Conservation (phyloP, 495 filamentous ascomycete genomes). For the Podospora fimiseda region DNA sequence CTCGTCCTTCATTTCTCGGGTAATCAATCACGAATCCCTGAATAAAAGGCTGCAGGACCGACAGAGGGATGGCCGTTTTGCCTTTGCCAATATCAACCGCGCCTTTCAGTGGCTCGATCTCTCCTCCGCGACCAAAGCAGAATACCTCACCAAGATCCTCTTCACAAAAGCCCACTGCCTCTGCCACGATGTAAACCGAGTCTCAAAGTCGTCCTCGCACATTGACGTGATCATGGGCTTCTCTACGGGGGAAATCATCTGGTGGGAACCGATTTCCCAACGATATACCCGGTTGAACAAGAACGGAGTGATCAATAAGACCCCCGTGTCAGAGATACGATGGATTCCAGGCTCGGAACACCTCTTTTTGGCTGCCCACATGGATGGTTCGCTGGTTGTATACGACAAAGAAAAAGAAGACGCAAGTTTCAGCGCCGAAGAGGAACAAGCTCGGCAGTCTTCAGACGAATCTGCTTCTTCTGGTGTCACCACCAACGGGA, state of each 20-base stretch:
- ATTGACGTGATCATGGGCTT: constrained; percentile 93
- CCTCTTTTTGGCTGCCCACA: constrained; percentile 86
- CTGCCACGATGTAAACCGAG: constrained; percentile 84
- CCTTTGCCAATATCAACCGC: constrained; percentile 90
- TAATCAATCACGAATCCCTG: constrained; percentile 82
- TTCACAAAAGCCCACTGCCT: constrained; percentile 94
- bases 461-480: constrained; percentile 4
- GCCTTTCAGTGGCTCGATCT: constrained; percentile 71
- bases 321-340: constrained; percentile 76
- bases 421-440: constrained; percentile 50
- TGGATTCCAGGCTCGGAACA: constrained; percentile 96
- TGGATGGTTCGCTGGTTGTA: constrained; percentile 87
- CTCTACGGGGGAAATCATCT: constrained; percentile 92
- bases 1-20: constrained; percentile 90
- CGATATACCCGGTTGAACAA: constrained; percentile 96
- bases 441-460: constrained; percentile 24
- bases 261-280: constrained; percentile 96
- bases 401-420: constrained; percentile 99
- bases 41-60: constrained; percentile 73
- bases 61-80: constrained; percentile 70
- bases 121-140: constrained; percentile 57
- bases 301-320: constrained; percentile 82
- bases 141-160: constrained; percentile 87
- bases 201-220: constrained; percentile 72
- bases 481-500: neutral